phyloP scores from a whole-genome alignment of 768 basidiomycete species.

The Leucocoprinus sp. region DNA sequence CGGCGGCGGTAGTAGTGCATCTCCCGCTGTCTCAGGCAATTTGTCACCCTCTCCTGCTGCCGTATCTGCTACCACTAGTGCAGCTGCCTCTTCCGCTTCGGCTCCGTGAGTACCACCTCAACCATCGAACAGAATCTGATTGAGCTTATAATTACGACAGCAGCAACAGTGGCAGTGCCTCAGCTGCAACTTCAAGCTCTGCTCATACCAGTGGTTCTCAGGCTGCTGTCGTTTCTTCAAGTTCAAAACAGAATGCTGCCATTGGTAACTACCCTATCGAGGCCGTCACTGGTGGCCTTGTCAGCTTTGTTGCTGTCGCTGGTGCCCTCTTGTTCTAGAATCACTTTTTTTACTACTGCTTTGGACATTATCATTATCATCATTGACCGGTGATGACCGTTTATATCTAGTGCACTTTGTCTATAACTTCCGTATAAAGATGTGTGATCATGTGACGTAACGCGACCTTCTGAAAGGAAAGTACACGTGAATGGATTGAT shows the following conservation, averaged over 20 bases:
- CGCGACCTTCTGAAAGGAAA: constrained; percentile 2
- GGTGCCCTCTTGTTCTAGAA: constrained; percentile 40
- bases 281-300: constrained; percentile 24
- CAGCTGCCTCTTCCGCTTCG: background rate
- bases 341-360: background rate
- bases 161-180: background rate
- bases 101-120: background rate
- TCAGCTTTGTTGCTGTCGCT: constrained; percentile 41
- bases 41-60: constrained; percentile 4
- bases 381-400: too few species aligned
- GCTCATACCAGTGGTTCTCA: constrained; percentile 11
- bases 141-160: background rate
- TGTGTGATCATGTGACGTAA: constrained; percentile 5
- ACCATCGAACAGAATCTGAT: background rate
- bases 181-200: background rate
- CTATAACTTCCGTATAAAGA: too few species aligned
- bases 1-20: background rate
- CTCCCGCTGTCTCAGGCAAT: too few species aligned
- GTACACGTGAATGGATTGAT: constrained; percentile 3
- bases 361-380: constrained; percentile 1
- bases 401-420: too few species aligned
- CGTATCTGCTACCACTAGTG: background rate
- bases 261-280: constrained; percentile 24
- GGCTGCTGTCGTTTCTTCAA: constrained; percentile 16
- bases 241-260: constrained; percentile 14